Evolutionary conservation across 2,329 filamentous ascomycete species (phyloP), one percentile per base, ranked within the genome.

Genomic region (Ilyonectria sp.): DNA sequence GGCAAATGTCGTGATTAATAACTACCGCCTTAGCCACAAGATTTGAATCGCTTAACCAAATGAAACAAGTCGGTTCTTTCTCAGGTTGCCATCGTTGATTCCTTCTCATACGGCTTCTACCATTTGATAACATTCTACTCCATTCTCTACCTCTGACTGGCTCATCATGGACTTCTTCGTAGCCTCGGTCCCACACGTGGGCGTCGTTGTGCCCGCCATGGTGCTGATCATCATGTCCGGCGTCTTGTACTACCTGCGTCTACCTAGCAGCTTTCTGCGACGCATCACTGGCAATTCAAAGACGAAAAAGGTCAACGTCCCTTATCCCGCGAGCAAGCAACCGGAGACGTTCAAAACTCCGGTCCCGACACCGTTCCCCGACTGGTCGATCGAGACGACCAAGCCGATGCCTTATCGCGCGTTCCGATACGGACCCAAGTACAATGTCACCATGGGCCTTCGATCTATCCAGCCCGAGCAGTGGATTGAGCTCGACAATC

Each of bases 401-500:
- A 91, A 92, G 67, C 93, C 93, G 0, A 86, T 94, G 0, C 92
- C 92, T 0, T 95, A 95, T 80, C 88, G 93, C 6, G 92, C 93
- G 0, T 95, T 95, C 79, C 89, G 91, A 73, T 89, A 94, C 77
- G 93, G 93, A 0, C 92, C 92, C 8, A 92, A 90, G 68, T 94
- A 94, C 79, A 87, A 92, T 75, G 86, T 93, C 65, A 94, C 91
- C 1, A 93, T 95, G 91, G 93, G 93, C 0, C 84, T 95, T 2
- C 87, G 93, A n/a, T 87, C 85, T 9, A 87, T 93, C 82, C 84
- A 89, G 35, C 90, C 89, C 80, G 87, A 92, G 60, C 90, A 94
- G 63, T 95, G 93, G 93, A 94, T 95, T 75, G 93, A 97, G 80
- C 87, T 97, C 29, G 94, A 97, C 80, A 95, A 92, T 76, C 87